These are phyloP conservation scores for Calonectria ilicicola DNA, from an alignment of 2,329 filamentous ascomycete genomes.

Conservation along the genomic window DNA sequence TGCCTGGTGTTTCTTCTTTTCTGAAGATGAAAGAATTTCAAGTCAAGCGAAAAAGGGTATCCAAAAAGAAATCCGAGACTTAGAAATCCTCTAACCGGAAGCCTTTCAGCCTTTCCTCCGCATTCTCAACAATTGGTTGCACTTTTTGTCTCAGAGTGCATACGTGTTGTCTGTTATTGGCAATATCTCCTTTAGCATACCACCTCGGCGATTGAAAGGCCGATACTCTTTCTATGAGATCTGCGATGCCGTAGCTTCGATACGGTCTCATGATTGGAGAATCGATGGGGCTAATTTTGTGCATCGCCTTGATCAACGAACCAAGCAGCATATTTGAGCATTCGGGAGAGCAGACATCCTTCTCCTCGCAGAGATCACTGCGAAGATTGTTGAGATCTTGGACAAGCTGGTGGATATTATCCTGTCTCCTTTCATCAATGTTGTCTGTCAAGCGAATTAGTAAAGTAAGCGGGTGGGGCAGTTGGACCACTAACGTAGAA, in stretches of 20 bases:
- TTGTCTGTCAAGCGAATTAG: background rate
- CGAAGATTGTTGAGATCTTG: background rate
- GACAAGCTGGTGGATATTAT: background rate
- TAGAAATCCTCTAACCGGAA: background rate
- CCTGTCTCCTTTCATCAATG: background rate
- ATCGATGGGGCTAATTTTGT: background rate
- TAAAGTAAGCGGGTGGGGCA: background rate
- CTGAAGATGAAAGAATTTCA: background rate
- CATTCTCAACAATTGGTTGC: background rate
- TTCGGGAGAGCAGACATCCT: background rate
- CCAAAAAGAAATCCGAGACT: background rate
- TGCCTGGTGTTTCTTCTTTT: too few species aligned
- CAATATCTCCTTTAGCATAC: background rate
- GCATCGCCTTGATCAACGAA: background rate
- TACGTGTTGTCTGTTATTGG: background rate
- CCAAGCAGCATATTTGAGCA: background rate
- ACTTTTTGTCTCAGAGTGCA: background rate
- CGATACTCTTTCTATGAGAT: background rate
- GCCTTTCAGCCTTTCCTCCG: background rate
- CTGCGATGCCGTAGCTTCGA: background rate
- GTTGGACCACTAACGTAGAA: background rate
- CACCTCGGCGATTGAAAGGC: background rate
- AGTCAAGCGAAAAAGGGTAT: background rate
- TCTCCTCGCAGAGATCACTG: background rate
- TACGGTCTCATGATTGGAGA: background rate